phyloP scores from a whole-genome alignment of 169 alveolate genomes.

The Amoebophrya sp. region DNA sequence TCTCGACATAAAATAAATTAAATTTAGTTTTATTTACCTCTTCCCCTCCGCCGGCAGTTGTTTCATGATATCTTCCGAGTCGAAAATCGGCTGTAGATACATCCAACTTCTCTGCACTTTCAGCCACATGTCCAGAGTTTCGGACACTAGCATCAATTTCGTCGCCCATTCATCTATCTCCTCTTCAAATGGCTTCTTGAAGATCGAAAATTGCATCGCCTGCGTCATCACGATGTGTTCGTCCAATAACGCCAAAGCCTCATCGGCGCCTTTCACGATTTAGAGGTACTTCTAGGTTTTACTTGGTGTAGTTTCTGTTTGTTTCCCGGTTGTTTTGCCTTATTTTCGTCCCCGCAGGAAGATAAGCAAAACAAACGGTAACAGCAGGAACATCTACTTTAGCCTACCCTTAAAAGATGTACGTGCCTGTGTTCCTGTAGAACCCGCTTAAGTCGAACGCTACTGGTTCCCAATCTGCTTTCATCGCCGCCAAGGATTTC shows the following conservation, averaged over 20 bases:
- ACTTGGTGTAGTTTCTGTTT: too few relatives aligned
- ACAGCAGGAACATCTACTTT: neutral
- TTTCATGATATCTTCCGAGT: slow-evolving; percentile 80
- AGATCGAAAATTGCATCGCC: slow-evolving; percentile 83
- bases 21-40: too few relatives aligned
- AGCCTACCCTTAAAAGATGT: slow-evolving; percentile 43
- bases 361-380: neutral
- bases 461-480: slow-evolving; percentile 49
- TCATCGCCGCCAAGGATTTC: slow-evolving; percentile 43
- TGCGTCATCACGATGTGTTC: slow-evolving; percentile 84
- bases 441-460: slow-evolving; percentile 39
- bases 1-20: too few relatives aligned
- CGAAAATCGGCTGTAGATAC: slow-evolving; percentile 87
- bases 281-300: too few relatives aligned
- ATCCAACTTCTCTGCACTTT: slow-evolving; percentile 78
- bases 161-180: slow-evolving; percentile 80
- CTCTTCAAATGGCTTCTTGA: slow-evolving; percentile 84
- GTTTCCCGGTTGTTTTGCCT: too few relatives aligned
- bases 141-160: slow-evolving; percentile 73
- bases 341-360: neutral
- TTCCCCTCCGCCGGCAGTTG: slow-evolving; percentile 67
- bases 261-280: neutral
- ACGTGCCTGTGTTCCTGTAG: slow-evolving; percentile 47
- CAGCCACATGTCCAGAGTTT: slow-evolving; percentile 55
- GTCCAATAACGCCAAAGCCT: slow-evolving; percentile 78